Conservation (phyloP, 1,284 basidiomycete genomes). For the Ganoderma meredithae region DNA sequence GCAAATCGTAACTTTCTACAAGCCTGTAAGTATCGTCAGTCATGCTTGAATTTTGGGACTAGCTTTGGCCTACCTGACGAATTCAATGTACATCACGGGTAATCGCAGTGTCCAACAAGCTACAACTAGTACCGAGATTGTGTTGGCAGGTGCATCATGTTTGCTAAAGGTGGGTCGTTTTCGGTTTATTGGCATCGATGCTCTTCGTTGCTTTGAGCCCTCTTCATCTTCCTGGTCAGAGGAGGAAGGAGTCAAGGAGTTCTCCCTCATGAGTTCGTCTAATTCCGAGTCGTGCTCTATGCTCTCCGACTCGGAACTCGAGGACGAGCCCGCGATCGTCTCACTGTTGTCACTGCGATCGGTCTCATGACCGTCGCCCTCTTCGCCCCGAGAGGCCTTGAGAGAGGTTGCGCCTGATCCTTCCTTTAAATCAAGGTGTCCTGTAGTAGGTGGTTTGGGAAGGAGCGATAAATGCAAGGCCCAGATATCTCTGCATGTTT, state of each 20-base stretch:
- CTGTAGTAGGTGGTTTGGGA: constrained; percentile 64
- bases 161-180: constrained; percentile 34
- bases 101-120: constrained; percentile 82
- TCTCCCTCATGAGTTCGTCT: constrained; percentile 59
- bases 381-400: constrained; percentile 16
- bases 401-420: constrained; percentile 13
- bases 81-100: constrained; percentile 78
- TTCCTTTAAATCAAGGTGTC: constrained; percentile 60
- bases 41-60: background rate
- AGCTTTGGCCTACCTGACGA: constrained; percentile 60
- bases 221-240: constrained; percentile 49
- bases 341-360: constrained; percentile 28
- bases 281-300: constrained; percentile 53
- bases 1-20: constrained; percentile 78
- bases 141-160: constrained; percentile 65
- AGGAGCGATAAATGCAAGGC: constrained; percentile 74
- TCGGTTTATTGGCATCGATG: constrained; percentile 3
- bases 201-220: constrained; percentile 26
- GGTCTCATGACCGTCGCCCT: constrained; percentile 40
- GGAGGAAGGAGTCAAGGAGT: constrained; percentile 53
- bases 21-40: constrained; percentile 50
- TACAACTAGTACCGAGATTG: constrained; percentile 71
- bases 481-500: constrained; percentile 85
- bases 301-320: constrained; percentile 28
- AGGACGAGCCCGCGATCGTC: constrained; percentile 29